phyloP scores from a whole-genome alignment of 805 yeast genomes.

The Kuraishia piskuri region DNA sequence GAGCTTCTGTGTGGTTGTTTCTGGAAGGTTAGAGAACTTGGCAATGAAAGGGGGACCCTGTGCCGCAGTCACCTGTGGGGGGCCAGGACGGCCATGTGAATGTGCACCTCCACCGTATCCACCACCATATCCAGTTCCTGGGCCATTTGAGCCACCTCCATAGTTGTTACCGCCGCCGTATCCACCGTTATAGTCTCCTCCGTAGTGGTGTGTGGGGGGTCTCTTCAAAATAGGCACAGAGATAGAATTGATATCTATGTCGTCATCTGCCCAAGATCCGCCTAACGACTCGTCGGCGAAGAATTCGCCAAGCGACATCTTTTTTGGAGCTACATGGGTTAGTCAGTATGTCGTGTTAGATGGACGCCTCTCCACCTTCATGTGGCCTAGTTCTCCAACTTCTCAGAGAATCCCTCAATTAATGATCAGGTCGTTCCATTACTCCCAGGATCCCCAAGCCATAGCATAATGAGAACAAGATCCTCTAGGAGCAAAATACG shows the following conservation, averaged over 20 bases:
- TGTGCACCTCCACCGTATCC: not conserved
- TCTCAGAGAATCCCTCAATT: too few species aligned
- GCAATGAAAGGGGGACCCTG: constrained; percentile 54
- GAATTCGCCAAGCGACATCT: constrained; percentile 38
- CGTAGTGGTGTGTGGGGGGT: not conserved
- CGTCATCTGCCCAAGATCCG: constrained; percentile 66
- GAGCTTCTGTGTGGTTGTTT: constrained; percentile 39
- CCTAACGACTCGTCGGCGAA: constrained; percentile 35
- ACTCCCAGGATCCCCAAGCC: too few species aligned
- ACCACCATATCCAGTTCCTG: not conserved
- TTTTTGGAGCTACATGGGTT: constrained; percentile 15
- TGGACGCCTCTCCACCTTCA: too few species aligned
- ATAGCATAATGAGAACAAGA: too few species aligned
- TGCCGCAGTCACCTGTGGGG: not conserved
- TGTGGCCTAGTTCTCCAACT: too few species aligned
- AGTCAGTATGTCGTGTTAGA: not conserved
- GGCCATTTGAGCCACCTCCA: not conserved
- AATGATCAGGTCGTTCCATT: too few species aligned
- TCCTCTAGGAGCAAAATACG: too few species aligned
- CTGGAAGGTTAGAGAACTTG: constrained; percentile 54
- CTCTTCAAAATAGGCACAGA: constrained; percentile 30
- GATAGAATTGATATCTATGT: constrained; percentile 54
- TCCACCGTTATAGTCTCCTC: not conserved
- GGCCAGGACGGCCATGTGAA: not conserved
- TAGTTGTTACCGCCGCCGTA: too few species aligned